Conservation (phyloP, 352 stramenopile genomes). For the Phytopythium delawarense region DNA sequence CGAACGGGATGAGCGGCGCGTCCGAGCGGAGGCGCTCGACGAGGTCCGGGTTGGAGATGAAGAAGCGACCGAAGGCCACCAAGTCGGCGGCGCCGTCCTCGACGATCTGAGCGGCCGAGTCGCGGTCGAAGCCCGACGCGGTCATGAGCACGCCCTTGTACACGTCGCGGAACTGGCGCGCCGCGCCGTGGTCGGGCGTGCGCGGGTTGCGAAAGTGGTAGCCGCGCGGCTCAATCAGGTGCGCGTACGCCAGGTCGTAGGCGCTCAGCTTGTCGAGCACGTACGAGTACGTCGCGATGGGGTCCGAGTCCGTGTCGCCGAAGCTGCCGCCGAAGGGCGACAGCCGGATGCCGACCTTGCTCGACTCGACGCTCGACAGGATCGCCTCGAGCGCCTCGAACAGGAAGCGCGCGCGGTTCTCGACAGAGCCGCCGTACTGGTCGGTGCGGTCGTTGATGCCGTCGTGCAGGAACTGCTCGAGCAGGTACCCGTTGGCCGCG, state of each 20-base stretch:
- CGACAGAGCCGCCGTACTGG: slow-evolving; percentile 78
- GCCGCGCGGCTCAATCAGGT: slow-evolving; percentile 52
- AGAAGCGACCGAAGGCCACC: slow-evolving; percentile 62
- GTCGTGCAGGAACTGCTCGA: slow-evolving; percentile 89
- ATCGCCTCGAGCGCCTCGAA: slow-evolving; percentile 69
- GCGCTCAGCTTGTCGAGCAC: slow-evolving; percentile 49
- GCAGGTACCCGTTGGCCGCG: slow-evolving; percentile 89
- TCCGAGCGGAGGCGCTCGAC: slow-evolving; percentile 47
- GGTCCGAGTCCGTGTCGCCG: slow-evolving; percentile 39
- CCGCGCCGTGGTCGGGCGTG: slow-evolving; percentile 36
- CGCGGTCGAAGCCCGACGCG: slow-evolving; percentile 47
- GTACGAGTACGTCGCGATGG: slow-evolving; percentile 43
- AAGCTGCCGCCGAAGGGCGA: slow-evolving; percentile 50
- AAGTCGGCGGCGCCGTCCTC: slow-evolving; percentile 45
- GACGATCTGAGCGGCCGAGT: slow-evolving; percentile 46
- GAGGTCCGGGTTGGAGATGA: slow-evolving; percentile 77
- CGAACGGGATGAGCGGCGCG: slow-evolving; percentile 35
- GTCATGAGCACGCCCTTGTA: slow-evolving; percentile 66
- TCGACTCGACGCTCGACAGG: slow-evolving; percentile 24
- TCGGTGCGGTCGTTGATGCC: slow-evolving; percentile 83
- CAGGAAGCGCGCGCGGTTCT: slow-evolving; percentile 83
- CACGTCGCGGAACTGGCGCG: slow-evolving; percentile 40
- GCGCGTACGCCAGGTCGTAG: slow-evolving; percentile 54
- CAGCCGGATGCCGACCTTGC: slow-evolving; percentile 39
- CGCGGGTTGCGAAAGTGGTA: slow-evolving; percentile 36